Evolutionary conservation across 2,329 filamentous ascomycete genomes (phyloP), one percentile per base, ranked within the genome.

Genomic region (Phaeoacremonium minimum): DNA sequence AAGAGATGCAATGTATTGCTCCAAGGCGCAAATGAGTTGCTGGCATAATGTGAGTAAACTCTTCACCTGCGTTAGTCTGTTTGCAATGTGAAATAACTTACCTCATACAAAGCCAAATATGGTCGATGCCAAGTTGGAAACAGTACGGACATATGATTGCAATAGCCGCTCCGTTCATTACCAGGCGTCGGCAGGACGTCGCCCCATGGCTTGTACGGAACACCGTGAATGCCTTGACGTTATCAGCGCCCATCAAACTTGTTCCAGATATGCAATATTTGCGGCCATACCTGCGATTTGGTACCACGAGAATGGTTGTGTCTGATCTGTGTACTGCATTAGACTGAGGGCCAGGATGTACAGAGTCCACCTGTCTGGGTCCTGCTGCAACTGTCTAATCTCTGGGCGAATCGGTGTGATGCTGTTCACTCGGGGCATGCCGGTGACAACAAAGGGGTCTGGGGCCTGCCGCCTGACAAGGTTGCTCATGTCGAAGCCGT

Each of bases 121-220:
- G 87, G 85, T 33, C 88, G 77, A 67, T 95, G 88, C 88, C 88
- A 94, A 28, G 81, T 74, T 28, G 83, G 77, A 55, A 95, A 93
- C 13, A 93, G 64, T 28, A 83, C 77, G 2, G 84, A 85, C 16
- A 71, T 75, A 59, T 95, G 88, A 12, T 77, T 77, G 56, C 88
- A 94, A 56, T 89, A 94, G 33, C 87, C 87, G 13, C 73, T 67
- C 28, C 68, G 62, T 38, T 70, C 65, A 40, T 73, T 75, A 2
- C 75, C 76, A 3, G 66, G 51, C 2, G 61, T 64, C 37, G 69
- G 64, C 33, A 61, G 50, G 15, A 79, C 75, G 20, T 63, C 69
- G 18, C 68, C 73, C 72, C 75, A 80, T 11, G 69, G 56, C 28
- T 62, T 47, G 45, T 73, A 76, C 3, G 88, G 88, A 42, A 83